phyloP scores from a whole-genome alignment of 331 rosid species.

The Dryas integrifolia region DNA sequence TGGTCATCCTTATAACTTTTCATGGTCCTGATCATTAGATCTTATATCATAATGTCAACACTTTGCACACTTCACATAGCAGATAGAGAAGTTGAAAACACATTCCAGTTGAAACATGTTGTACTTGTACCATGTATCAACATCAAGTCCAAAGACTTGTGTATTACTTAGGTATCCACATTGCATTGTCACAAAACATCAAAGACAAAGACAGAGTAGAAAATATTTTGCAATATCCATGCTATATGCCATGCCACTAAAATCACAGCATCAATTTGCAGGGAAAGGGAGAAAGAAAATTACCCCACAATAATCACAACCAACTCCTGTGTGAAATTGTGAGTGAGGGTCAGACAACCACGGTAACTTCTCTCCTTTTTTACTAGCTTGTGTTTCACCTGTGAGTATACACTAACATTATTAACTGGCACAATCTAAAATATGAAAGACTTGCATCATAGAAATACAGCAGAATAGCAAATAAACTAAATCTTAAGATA shows the following conservation, averaged over 20 bases:
- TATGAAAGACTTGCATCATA: not conserved
- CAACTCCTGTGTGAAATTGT: conserved; percentile 41
- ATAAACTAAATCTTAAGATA: not conserved
- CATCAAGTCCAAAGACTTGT: not conserved
- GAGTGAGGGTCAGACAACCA: conserved; percentile 21
- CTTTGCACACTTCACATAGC: too few species aligned
- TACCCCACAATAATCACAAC: conserved; percentile 95
- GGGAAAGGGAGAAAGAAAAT: conserved; percentile 25
- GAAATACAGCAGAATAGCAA: not conserved
- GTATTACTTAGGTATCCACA: not conserved
- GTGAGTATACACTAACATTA: conserved; percentile 27
- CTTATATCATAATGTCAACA: not conserved
- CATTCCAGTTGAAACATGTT: not conserved
- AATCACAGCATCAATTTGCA: not conserved
- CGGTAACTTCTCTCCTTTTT: conserved; percentile 22
- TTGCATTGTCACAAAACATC: conserved; percentile 2
- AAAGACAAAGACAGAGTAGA: not conserved
- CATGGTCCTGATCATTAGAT: conserved; percentile 1
- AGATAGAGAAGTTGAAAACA: too few species aligned
- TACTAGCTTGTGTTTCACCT: conserved; percentile 40
- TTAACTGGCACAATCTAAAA: conserved; percentile 19
- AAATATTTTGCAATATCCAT: not conserved
- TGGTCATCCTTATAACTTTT: not conserved
- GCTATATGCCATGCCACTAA: not conserved
- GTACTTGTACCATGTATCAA: not conserved